Percentiles rank a stretch among this genome's conserved stretches.
Evolutionary conservation across 2,329 filamentous ascomycete genomes (phyloP).

Genomic region (Coniochaeta ligniaria): DNA sequence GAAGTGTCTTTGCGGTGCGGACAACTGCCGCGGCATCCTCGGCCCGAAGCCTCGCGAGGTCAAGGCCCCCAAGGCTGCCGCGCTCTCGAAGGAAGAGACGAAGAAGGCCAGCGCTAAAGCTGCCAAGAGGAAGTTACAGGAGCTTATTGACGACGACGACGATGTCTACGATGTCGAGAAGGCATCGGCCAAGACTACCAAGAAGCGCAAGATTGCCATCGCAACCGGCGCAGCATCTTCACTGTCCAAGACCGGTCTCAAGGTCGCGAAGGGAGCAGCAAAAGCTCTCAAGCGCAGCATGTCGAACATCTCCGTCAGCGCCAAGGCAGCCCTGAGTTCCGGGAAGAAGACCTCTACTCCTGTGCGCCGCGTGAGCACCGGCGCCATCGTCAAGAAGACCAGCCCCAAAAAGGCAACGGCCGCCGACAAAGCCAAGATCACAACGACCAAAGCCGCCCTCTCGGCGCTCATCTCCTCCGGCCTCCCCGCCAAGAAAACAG

Average conservation of each 20-base stretch:
- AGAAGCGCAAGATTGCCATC: conserved; percentile 40
- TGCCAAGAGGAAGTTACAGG: conserved; percentile 51
- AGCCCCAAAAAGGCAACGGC: neutral
- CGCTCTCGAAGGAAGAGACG: conserved; percentile 33
- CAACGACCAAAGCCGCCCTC: neutral
- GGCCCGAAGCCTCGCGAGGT: conserved; percentile 54
- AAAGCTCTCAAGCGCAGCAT: conserved; percentile 30
- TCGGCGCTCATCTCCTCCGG: neutral
- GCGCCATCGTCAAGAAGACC: neutral
- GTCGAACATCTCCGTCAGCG: conserved; percentile 28
- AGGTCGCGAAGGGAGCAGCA: conserved; percentile 25
- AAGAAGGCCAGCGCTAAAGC: conserved; percentile 29
- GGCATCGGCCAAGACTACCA: conserved; percentile 18
- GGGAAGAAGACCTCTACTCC: conserved; percentile 6
- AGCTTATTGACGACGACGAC: conserved; percentile 36
- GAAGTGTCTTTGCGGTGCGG: conserved; percentile 55
- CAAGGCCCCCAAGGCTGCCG: conserved; percentile 32
- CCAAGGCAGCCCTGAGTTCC: conserved; percentile 21
- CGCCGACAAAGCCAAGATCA: neutral
- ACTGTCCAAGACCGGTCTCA: conserved; percentile 21
- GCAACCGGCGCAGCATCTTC: conserved; percentile 25
- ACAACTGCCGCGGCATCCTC: conserved; percentile 57
- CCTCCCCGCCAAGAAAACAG: neutral
- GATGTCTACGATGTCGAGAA: conserved; percentile 16
- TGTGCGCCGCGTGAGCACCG: neutral